A percentile compares a stretch with the other conserved stretches of the same genome.
Evolutionary conservation across 2,329 filamentous ascomycete species (phyloP).

Genomic region (Xylariaceae sp.): DNA sequence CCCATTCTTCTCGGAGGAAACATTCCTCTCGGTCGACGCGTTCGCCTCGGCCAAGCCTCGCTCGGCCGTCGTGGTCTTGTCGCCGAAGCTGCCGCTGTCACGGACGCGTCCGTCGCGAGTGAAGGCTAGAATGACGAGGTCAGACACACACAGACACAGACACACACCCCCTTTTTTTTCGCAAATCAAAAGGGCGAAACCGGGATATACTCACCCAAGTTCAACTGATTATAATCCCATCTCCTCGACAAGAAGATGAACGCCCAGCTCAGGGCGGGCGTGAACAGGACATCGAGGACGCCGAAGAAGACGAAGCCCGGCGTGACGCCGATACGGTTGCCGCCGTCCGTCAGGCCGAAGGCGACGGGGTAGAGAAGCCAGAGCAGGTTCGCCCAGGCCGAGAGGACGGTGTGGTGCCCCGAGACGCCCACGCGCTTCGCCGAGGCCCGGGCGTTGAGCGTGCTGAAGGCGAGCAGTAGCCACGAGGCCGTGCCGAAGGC

Average conservation of each 20-base stretch:
- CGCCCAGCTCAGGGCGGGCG: conserved; percentile 39
- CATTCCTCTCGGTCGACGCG: too few relatives aligned
- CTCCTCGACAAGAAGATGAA: conserved; percentile 40
- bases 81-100: conserved; percentile 40
- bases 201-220: conserved; percentile 32
- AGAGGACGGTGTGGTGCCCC: conserved; percentile 41
- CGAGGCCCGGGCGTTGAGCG: conserved; percentile 35
- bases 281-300: conserved; percentile 45
- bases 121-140: conserved; percentile 32
- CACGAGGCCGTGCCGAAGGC: conserved; percentile 46
- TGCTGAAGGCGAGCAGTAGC: conserved; percentile 41
- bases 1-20: conserved; percentile 35
- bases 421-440: conserved; percentile 39
- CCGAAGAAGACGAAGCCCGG: conserved; percentile 47
- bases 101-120: conserved; percentile 50
- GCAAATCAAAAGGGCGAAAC: neutral
- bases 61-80: conserved; percentile 37
- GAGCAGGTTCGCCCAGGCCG: conserved; percentile 45
- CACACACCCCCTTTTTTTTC: too few relatives aligned
- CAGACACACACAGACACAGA: neutral
- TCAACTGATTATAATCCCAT: conserved; percentile 49
- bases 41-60: too few relatives aligned
- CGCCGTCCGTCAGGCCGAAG: conserved; percentile 48
- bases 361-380: conserved; percentile 52
- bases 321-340: conserved; percentile 44